Evolutionary conservation across 2,329 filamentous ascomycete genomes (phyloP), one percentile per base, ranked within the genome.

Genomic region (Microcera coccophila): DNA sequence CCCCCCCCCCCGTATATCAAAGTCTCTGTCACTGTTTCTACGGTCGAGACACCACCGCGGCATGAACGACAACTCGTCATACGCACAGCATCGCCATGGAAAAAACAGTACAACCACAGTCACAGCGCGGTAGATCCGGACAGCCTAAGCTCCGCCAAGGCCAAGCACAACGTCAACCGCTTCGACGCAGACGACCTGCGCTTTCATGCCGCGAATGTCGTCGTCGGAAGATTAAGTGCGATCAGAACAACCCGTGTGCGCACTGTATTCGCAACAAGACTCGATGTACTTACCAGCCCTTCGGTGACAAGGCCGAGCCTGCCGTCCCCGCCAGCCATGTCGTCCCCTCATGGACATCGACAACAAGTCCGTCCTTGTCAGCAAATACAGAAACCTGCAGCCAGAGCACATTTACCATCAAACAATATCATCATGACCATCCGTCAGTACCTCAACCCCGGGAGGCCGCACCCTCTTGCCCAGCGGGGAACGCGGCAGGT

Each of bases 151-250:
- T n/a, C n/a, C n/a, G n/a, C 24, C 24, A 28, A 14, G 9, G 14
- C 24, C 9, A 9, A 28, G 14, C 24, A 28, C 24, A 28, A 14
- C 9, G 24, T 28, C 38, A 39, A 14, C 42, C 42, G 5, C 42
- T 36, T 7, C 31, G 37, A 18, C 42, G 42, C 11, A 16, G 42
- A 31, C 22, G 42, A 18, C 37, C 42, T 14, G 42, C 42, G 3
- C 24, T 44, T 11, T 35, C 42, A 18, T 44, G 42, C 14, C 16
- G 26, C 11, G 42, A 37, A 21, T 44, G 42, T 12, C 37, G 42
- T 11, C 42, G 42, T 5, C 42, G 42, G n/a, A 45, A 45, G 38
- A 45, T 45, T 22, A 45, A 38, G 12, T 45, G 42, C n/a, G 42
- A 45, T n/a, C 34, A 35, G 9, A 24, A 29, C 2, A 12, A 41